Evolutionary conservation across 176 grass and related monocot species (phyloP).

Genomic region (Neostapfia colusana): DNA sequence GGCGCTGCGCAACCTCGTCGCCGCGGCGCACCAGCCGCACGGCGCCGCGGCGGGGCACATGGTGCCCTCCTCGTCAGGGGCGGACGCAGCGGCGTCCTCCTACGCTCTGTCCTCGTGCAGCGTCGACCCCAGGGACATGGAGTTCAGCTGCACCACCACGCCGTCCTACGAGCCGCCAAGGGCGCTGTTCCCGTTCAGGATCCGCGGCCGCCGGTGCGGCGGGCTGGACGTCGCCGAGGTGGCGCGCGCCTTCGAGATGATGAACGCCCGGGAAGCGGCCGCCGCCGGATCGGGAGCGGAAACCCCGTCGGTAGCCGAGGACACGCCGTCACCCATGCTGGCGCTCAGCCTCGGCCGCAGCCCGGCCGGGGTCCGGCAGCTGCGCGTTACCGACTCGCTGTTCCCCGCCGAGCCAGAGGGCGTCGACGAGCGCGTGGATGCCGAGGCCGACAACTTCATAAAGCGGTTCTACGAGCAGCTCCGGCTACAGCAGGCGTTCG

Average conservation of each 20-base stretch:
- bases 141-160: conserved; percentile 95
- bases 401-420: conserved; percentile 63
- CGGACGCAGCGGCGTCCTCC: background rate
- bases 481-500: conserved; percentile 50
- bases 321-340: conserved; percentile 61
- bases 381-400: conserved; percentile 88
- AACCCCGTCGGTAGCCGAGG: background rate
- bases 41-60: background rate
- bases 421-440: conserved; percentile 50
- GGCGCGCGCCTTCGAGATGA: conserved; percentile 63
- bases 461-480: conserved; percentile 78
- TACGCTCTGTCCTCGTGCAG: conserved; percentile 31
- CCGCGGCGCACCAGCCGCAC: conserved; percentile 24
- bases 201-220: conserved; percentile 20
- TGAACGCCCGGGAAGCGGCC: conserved; percentile 37
- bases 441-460: conserved; percentile 66
- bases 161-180: conserved; percentile 23
- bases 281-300: background rate
- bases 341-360: conserved; percentile 55
- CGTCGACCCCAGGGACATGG: conserved; percentile 51
- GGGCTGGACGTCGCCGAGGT: conserved; percentile 51
- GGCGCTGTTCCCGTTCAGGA: conserved; percentile 32
- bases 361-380: conserved; percentile 49
- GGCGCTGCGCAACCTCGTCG: conserved; percentile 52
- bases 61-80: background rate